Conservation (phyloP, 202 grass and related monocot species). For the Saccharum hybrid region DNA sequence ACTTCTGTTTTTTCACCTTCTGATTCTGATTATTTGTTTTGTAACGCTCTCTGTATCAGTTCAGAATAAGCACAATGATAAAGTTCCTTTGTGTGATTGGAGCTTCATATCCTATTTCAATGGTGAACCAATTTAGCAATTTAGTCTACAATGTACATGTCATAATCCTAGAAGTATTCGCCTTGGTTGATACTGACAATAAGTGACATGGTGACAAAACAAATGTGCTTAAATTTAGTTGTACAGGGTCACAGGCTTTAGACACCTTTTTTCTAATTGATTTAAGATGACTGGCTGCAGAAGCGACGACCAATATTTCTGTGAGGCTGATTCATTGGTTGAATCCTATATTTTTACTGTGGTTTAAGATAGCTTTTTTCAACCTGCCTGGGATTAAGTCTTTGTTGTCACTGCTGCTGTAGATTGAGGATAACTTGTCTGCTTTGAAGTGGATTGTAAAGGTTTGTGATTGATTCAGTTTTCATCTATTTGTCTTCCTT, state of each 20-base stretch:
- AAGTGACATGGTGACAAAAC: neutral
- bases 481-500: neutral
- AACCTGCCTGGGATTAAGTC: neutral
- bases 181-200: neutral
- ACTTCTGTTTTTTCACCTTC: neutral
- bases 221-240: neutral
- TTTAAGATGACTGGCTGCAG: neutral
- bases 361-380: neutral
- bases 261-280: neutral
- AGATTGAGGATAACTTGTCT: neutral
- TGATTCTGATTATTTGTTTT: neutral
- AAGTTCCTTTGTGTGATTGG: slow-evolving; percentile 1
- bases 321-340: neutral
- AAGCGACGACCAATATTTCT: neutral
- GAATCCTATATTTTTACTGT: neutral
- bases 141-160: neutral
- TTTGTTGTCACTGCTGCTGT: neutral
- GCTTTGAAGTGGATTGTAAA: slow-evolving; percentile 3
- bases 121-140: neutral
- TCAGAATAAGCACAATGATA: neutral
- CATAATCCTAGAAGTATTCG: neutral
- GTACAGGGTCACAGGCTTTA: neutral
- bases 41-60: neutral
- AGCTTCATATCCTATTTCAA: neutral
- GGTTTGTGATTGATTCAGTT: slow-evolving; percentile 26